Base-by-base conservation (phyloP, 176 grass and related monocot species). In the Neostapfia colusana region DNA sequence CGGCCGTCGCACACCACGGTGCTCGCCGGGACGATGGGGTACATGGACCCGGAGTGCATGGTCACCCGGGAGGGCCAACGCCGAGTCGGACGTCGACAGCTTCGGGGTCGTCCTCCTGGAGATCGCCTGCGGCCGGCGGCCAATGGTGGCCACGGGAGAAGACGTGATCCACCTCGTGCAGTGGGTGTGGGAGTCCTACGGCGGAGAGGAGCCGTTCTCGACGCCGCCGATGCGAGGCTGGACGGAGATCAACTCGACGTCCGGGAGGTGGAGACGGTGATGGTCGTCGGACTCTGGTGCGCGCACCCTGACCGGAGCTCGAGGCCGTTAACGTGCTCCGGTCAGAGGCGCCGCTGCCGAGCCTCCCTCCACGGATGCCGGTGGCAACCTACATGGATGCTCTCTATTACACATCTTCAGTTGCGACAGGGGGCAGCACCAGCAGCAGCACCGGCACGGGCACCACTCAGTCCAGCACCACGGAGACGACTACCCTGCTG, bases 101-200 rank as follows among this genome's bases (percentile, higher is more conserved):
- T 84, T 90, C 35, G 88, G 88, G 14, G 50, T 91, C 48, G 70
- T 88, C 0, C 76, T 91, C 0, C 63, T 90, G 0, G 85, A 90
- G 60, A 76, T 90, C 51, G 75, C 80, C 31, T 77, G 84, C 0
- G 64, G 88, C 6, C 6, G 64, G 59, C 0, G 41, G 0, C 84
- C 88, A 0, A 4, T 71, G 0, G 63, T 86, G 24, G 0, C 8
- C 1, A 14, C 4, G 3, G 23, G 8, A 2, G 35, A 65, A 3
- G 43, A 67, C 1, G 3, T 62, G 27, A 18, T 71, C 16, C 84
- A 70, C 46, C 9, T 87, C 0, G 63, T 68, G 4, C 65, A 77
- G 0, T 58, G 71, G 54, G 80, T 84, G 7, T 81, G 84, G 80
- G 76, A 83, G n/a, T 18, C 14, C 5, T 55, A 82, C 31, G 43